These are phyloP conservation scores for Actinidia polygama DNA, from an alignment of 179 eudicot genomes.

Conservation along the genomic window DNA sequence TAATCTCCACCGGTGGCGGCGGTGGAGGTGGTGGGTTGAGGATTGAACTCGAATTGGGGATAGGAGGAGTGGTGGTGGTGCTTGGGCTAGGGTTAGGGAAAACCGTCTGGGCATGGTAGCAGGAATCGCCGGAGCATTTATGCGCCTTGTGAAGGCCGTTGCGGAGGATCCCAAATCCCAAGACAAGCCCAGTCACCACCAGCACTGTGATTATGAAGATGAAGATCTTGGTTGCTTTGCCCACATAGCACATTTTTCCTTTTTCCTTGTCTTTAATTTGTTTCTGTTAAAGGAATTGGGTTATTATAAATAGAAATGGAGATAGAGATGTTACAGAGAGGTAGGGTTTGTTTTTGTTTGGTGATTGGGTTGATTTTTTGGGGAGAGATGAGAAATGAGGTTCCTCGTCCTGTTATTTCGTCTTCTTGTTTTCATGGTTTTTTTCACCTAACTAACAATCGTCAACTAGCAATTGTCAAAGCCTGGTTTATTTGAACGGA, in stretches of 20 bases:
- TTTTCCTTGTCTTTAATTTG: not conserved
- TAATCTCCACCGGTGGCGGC: not conserved
- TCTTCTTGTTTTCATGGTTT: too few species aligned
- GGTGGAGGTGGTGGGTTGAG: constrained; percentile 17
- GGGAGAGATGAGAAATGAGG: too few species aligned
- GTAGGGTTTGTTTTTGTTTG: too few species aligned
- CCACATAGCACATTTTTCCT: constrained; percentile 76
- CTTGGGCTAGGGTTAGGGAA: constrained; percentile 24
- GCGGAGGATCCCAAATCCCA: constrained; percentile 63
- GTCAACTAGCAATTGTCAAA: too few species aligned
- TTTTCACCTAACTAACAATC: too few species aligned
- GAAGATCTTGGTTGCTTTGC: constrained; percentile 97
- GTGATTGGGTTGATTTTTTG: too few species aligned
- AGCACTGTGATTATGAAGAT: constrained; percentile 66
- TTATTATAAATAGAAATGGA: too few species aligned
- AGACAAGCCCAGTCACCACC: constrained; percentile 54
- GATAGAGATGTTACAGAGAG: too few species aligned
- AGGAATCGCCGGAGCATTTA: constrained; percentile 40
- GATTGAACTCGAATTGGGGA: constrained; percentile 17
- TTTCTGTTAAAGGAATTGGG: not conserved
- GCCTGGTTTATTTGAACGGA: too few species aligned
- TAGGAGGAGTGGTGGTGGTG: not conserved
- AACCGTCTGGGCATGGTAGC: constrained; percentile 18
- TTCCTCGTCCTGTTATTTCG: too few species aligned
- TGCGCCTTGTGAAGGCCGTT: constrained; percentile 40